Percentiles rank a stretch among this genome's conserved stretches.
These are phyloP conservation scores for Misopates orontium DNA, from an alignment of 257 asterid species.

Conservation along the genomic window DNA sequence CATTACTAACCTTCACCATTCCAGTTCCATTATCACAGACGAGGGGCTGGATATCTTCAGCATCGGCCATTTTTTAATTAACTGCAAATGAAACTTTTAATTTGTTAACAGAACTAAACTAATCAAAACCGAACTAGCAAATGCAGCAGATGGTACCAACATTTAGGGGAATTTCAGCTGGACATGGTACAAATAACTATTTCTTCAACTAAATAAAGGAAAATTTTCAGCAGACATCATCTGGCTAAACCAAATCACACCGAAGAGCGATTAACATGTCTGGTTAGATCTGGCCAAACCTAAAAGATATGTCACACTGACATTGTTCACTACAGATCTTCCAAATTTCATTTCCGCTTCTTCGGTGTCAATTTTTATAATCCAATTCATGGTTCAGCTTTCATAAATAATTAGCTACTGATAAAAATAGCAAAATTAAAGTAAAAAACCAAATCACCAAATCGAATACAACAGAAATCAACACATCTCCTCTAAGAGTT, in stretches of 20 bases:
- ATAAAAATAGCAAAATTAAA: background rate
- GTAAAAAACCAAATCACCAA: background rate
- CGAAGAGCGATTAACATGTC: too few relatives aligned
- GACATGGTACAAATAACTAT: too few relatives aligned
- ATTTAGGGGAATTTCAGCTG: background rate
- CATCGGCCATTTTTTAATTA: constrained; percentile 29
- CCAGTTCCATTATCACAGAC: constrained; percentile 36
- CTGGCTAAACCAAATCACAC: too few relatives aligned
- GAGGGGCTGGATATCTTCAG: constrained; percentile 36
- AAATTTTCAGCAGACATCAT: too few relatives aligned
- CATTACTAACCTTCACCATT: constrained; percentile 33
- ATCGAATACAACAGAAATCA: background rate
- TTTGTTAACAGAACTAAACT: background rate
- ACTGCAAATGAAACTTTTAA: constrained; percentile 1
- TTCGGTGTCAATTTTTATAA: background rate
- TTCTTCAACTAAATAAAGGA: too few relatives aligned
- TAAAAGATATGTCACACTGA: background rate
- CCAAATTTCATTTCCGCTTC: too few relatives aligned
- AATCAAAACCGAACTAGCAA: constrained; percentile 1
- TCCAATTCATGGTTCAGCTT: background rate
- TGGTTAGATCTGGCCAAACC: background rate
- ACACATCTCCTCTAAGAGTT: background rate
- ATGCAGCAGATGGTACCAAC: background rate
- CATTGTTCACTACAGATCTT: background rate
- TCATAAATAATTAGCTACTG: background rate